Percentiles rank a stretch among this genome's conserved stretches.
Evolutionary conservation across 495 filamentous ascomycete genomes (phyloP).

Genomic region (Neurospora sp.): DNA sequence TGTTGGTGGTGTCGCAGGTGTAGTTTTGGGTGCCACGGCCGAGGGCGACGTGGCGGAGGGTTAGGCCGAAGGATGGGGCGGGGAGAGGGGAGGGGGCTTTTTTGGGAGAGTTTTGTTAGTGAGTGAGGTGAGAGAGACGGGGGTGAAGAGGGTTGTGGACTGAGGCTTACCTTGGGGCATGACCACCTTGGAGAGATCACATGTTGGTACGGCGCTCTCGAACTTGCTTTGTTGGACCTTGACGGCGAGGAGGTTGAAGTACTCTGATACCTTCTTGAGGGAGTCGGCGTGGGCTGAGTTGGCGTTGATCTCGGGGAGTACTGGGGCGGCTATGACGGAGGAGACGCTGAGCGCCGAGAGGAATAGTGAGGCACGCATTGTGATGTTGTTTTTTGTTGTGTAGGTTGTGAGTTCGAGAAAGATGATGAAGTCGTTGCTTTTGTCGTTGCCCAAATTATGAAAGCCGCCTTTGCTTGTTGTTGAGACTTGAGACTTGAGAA

Average conservation of each 20-base stretch:
- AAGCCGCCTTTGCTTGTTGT: background rate
- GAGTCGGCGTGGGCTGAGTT: constrained; percentile 24
- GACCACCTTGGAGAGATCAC: constrained; percentile 39
- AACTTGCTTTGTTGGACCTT: constrained; percentile 35
- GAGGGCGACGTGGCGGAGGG: constrained; percentile 65
- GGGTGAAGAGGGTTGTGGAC: background rate
- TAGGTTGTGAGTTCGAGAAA: background rate
- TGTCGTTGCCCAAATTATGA: background rate
- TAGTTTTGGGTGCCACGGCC: constrained; percentile 92
- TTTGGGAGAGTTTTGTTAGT: constrained; percentile 13
- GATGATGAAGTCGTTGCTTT: background rate
- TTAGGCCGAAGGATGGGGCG: constrained; percentile 44
- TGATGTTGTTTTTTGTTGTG: constrained; percentile 9
- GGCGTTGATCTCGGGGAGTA: constrained; percentile 28
- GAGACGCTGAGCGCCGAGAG: constrained; percentile 35
- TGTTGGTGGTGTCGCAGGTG: constrained; percentile 56
- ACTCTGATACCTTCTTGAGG: constrained; percentile 36
- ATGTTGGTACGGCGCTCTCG: constrained; percentile 30
- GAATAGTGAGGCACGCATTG: constrained; percentile 37
- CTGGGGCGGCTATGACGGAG: constrained; percentile 38
- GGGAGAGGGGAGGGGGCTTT: constrained; percentile 44
- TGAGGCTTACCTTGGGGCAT: constrained; percentile 36
- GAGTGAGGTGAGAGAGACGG: background rate
- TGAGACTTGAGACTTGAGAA: background rate
- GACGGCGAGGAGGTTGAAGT: constrained; percentile 42